Evolutionary conservation across 805 yeast species (phyloP).

Genomic region (Saccharomycopsis capsularis): DNA sequence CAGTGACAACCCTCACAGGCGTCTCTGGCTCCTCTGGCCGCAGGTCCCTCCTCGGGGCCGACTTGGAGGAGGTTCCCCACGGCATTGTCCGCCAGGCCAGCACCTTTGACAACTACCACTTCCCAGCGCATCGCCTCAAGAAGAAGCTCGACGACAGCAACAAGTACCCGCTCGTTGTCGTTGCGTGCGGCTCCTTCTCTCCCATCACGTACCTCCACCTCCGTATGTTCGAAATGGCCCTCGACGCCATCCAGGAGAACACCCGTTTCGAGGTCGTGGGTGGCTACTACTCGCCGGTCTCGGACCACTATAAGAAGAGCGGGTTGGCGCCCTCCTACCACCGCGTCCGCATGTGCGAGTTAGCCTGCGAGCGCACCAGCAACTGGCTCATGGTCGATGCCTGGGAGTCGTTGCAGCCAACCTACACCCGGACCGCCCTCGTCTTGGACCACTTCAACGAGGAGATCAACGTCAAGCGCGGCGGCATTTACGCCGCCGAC

Average conservation of each 20-base stretch:
- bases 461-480: conserved; percentile 84
- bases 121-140: conserved; percentile 84
- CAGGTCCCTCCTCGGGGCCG: conserved; percentile 2
- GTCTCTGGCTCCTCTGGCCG: background rate
- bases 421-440: conserved; percentile 88
- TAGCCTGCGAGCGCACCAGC: conserved; percentile 94
- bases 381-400: conserved; percentile 99
- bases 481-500: conserved; percentile 62
- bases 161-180: conserved; percentile 86
- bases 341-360: conserved; percentile 95
- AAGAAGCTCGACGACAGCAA: conserved; percentile 60
- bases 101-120: conserved; percentile 56
- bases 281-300: conserved; percentile 92
- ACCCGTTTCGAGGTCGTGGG: conserved; percentile 94
- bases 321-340: conserved; percentile 87
- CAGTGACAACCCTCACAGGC: background rate
- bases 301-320: conserved; percentile 86
- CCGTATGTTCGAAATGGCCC: conserved; percentile 98
- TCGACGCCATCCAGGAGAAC: conserved; percentile 85
- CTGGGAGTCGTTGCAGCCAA: conserved; percentile 92
- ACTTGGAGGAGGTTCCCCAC: conserved; percentile 89
- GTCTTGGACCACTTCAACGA: conserved; percentile 95
- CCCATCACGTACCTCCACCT: conserved; percentile 93
- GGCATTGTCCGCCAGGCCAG: conserved; percentile 88
- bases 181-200: conserved; percentile 95